phyloP scores from a whole-genome alignment of 306 rosid species.

The Quercus aquifolioides region DNA sequence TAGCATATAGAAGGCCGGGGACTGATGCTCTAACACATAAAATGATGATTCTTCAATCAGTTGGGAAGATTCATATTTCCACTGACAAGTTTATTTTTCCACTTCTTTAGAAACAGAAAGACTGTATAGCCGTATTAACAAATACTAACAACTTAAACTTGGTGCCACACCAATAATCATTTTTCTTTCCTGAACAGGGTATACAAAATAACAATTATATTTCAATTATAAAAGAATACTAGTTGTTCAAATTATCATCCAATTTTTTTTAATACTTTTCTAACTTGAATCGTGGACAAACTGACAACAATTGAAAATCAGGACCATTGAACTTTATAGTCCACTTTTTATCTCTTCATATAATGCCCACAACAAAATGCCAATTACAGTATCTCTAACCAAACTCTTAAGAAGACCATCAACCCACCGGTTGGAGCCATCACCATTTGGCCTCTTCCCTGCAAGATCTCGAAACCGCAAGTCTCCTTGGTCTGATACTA shows the following conservation, averaged over 20 bases:
- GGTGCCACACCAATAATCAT: neutral
- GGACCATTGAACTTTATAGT: neutral
- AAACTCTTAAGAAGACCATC: constrained; percentile 42
- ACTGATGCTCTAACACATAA: too few species aligned
- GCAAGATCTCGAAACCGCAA: constrained; percentile 71
- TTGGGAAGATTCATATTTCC: too few species aligned
- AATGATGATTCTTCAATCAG: too few species aligned
- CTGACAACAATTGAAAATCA: neutral
- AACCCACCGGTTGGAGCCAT: constrained; percentile 34
- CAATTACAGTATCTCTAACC: constrained; percentile 67
- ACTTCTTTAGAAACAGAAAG: too few species aligned
- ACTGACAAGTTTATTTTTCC: too few species aligned
- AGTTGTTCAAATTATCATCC: neutral
- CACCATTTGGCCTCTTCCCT: constrained; percentile 39
- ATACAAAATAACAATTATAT: neutral
- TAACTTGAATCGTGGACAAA: neutral
- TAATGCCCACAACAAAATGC: constrained; percentile 69
- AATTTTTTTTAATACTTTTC: neutral
- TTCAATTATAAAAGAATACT: neutral
- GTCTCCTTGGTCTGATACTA: constrained; percentile 62
- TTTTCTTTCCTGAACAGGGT: neutral
- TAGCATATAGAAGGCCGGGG: too few species aligned
- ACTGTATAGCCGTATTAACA: too few species aligned
- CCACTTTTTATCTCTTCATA: constrained; percentile 51
- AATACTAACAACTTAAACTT: neutral